Evolutionary conservation across 768 basidiomycete species (phyloP).

Genomic region (Tricholoma saponaceum): DNA sequence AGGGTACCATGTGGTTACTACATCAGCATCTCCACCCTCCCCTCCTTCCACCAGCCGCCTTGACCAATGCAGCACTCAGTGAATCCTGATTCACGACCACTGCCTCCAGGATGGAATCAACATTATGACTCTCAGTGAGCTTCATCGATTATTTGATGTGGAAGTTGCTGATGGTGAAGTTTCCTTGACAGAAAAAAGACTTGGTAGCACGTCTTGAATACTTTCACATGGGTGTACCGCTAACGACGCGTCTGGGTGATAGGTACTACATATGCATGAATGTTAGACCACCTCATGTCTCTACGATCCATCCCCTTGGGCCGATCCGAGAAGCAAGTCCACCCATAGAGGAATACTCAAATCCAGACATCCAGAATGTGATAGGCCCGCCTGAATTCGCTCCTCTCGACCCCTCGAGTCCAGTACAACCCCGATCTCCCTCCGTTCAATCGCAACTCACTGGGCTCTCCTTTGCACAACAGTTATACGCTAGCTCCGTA

Average conservation of each 20-base stretch:
- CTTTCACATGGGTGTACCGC: background rate
- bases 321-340: background rate
- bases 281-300: conserved; percentile 7
- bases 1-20: background rate
- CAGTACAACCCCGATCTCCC: background rate
- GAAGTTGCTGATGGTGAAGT: background rate
- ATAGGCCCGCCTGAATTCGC: background rate
- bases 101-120: conserved; percentile 17
- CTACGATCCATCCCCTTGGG: conserved; percentile 14
- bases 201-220: background rate
- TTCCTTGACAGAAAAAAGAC: background rate
- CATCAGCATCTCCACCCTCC: background rate
- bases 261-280: conserved; percentile 17
- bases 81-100: conserved; percentile 15
- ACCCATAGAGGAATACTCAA: background rate
- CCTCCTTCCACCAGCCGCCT: background rate
- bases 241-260: background rate
- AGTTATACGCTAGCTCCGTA: conserved; percentile 13
- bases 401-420: background rate
- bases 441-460: conserved; percentile 5
- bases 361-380: background rate
- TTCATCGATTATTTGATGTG: background rate
- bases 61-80: conserved; percentile 4
- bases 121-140: conserved; percentile 17
- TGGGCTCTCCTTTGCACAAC: conserved; percentile 11